Conservation (phyloP, 108 stramenopile species). For the Licmophora abbreviata region DNA sequence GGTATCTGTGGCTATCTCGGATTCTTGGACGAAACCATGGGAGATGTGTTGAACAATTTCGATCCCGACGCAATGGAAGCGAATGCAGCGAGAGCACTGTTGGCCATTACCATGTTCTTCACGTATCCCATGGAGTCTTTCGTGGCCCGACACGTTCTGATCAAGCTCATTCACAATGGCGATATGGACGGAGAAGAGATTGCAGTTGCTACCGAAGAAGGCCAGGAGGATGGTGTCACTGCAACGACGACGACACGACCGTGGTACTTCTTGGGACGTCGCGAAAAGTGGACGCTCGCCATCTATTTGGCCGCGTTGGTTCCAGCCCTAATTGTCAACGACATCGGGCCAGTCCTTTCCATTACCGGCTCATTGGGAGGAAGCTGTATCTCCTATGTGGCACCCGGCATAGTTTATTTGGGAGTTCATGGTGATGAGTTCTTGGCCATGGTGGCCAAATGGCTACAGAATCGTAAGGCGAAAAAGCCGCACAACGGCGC, state of each 20-base stretch:
- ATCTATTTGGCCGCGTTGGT: conserved; percentile 55
- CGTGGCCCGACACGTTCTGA: conserved; percentile 71
- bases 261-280: conserved; percentile 36
- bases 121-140: conserved; percentile 67
- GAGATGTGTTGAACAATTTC: conserved; percentile 79
- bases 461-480: conserved; percentile 14
- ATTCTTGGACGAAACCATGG: conserved; percentile 62
- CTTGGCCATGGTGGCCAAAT: conserved; percentile 14
- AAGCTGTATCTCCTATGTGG: conserved; percentile 60
- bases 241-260: conserved; percentile 5
- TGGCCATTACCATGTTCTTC: conserved; percentile 82
- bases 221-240: conserved; percentile 14
- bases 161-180: conserved; percentile 54
- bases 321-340: conserved; percentile 64
- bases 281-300: conserved; percentile 37
- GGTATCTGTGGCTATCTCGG: conserved; percentile 72
- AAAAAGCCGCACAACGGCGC: background rate
- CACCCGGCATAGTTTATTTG: conserved; percentile 64
- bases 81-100: conserved; percentile 44
- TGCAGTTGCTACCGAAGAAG: conserved; percentile 24
- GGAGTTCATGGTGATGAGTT: conserved; percentile 73
- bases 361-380: conserved; percentile 76
- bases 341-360: conserved; percentile 71
- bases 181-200: conserved; percentile 69
- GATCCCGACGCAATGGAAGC: conserved; percentile 36